A percentile compares a stretch with the other conserved stretches of the same genome.
Evolutionary conservation across 78 protist species (phyloP).

Genomic region (slime mould (Dictyostelium discoideum)): DNA sequence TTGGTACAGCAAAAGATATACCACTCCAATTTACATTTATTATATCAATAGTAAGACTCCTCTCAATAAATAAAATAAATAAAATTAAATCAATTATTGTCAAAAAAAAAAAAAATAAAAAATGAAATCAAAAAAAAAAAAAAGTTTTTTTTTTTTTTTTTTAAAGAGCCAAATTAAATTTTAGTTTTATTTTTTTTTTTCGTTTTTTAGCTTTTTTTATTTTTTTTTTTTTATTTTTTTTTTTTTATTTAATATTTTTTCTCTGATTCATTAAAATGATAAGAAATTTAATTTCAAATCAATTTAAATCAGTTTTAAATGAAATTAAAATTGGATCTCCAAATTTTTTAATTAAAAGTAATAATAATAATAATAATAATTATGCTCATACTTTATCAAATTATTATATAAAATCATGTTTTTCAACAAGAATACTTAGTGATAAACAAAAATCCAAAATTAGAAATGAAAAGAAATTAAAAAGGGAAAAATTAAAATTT

Average conservation of each 20-base stretch:
- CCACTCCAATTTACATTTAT: constrained; percentile 35
- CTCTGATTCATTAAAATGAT: not conserved
- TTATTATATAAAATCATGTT: too few relatives aligned
- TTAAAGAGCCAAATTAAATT: too few relatives aligned
- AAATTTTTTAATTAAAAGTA: not conserved
- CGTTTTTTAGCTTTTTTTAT: not conserved
- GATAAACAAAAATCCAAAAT: not conserved
- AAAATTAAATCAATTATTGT: too few relatives aligned
- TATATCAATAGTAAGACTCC: constrained; percentile 8
- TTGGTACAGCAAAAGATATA: constrained; percentile 25
- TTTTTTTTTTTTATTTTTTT: not conserved
- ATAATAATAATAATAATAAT: too few relatives aligned
- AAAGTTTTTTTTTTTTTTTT: too few relatives aligned
- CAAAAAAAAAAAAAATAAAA: too few relatives aligned
- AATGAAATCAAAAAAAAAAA: too few relatives aligned
- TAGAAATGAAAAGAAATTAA: not conserved
- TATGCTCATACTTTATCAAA: not conserved
- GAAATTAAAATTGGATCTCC: not conserved
- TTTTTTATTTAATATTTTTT: too few relatives aligned
- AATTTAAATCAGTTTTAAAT: not conserved
- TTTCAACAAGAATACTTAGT: not conserved
- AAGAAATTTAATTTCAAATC: not conserved
- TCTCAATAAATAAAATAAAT: too few relatives aligned
- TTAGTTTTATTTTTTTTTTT: not conserved
- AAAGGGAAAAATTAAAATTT: not conserved